Evolutionary conservation across 371 early-diverging fungal genomes (phyloP).

Genomic region (Mortierella sp.): DNA sequence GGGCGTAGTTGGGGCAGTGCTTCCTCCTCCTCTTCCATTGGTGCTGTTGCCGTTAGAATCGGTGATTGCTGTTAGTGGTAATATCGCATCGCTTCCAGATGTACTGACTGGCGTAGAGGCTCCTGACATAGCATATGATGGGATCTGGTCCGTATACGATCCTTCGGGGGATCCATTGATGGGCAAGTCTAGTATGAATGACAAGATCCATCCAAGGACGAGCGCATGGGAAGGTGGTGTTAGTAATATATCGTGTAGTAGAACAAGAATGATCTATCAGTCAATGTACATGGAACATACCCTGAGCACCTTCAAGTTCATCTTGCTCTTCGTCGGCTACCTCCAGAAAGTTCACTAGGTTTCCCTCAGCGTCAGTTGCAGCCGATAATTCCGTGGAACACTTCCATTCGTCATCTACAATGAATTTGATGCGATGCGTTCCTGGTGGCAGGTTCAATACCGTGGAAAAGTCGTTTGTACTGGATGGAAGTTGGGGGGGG

Average conservation of each 20-base stretch:
- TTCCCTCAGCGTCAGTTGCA: slow-evolving; percentile 94
- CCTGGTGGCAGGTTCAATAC: slow-evolving; percentile 91
- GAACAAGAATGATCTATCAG: neutral
- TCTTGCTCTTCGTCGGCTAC: slow-evolving; percentile 70
- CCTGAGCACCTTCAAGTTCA: slow-evolving; percentile 47
- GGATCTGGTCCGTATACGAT: slow-evolving; percentile 52
- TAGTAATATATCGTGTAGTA: neutral
- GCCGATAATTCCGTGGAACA: slow-evolving; percentile 91
- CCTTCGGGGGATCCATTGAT: slow-evolving; percentile 50
- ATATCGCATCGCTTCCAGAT: slow-evolving; percentile 25
- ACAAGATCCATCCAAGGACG: neutral
- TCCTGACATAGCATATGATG: slow-evolving; percentile 36
- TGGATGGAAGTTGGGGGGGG: slow-evolving; percentile 31
- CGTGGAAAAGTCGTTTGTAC: slow-evolving; percentile 80
- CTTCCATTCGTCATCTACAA: slow-evolving; percentile 98
- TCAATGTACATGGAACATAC: slow-evolving; percentile 23
- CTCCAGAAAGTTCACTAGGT: slow-evolving; percentile 94
- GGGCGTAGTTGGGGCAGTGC: slow-evolving; percentile 2
- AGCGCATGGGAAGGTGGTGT: neutral
- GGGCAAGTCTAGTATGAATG: slow-evolving; percentile 32
- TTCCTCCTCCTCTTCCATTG: slow-evolving; percentile 4
- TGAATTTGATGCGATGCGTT: slow-evolving; percentile 95
- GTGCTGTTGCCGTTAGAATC: slow-evolving; percentile 9
- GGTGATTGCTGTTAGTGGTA: slow-evolving; percentile 39
- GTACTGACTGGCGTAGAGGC: slow-evolving; percentile 27